Percentiles rank a stretch among this genome's conserved stretches.
Conservation (phyloP, 2,329 filamentous ascomycete genomes). For the Lanzia echinophila region DNA sequence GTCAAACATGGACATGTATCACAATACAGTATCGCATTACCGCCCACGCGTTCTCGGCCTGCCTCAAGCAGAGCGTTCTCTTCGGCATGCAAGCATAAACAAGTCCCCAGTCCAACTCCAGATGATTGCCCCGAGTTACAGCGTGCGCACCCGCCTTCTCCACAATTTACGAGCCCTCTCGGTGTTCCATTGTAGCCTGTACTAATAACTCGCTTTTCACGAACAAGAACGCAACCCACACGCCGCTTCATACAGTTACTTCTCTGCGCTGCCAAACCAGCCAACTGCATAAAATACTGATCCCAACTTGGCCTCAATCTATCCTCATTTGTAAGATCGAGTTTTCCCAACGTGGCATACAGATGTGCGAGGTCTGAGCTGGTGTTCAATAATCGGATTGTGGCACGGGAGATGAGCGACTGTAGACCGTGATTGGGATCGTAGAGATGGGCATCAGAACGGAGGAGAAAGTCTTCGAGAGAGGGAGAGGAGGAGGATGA, state of each 20-base stretch:
- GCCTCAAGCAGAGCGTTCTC: slow-evolving; percentile 96
- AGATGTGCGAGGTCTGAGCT: slow-evolving; percentile 65
- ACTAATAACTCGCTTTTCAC: slow-evolving; percentile 78
- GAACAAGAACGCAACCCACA: slow-evolving; percentile 88
- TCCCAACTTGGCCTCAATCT: slow-evolving; percentile 90
- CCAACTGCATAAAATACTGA: slow-evolving; percentile 96
- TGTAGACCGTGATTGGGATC: slow-evolving; percentile 56
- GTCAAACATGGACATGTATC: slow-evolving; percentile 96
- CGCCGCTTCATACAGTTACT: slow-evolving; percentile 98
- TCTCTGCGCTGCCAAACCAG: slow-evolving; percentile 79
- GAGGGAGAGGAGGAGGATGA: slow-evolving; percentile 16
- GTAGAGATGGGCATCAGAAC: slow-evolving; percentile 72
- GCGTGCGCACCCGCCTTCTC: slow-evolving; percentile 80
- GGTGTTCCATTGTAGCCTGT: slow-evolving; percentile 99
- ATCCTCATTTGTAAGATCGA: slow-evolving; percentile 71
- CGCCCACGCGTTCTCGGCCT: slow-evolving; percentile 79
- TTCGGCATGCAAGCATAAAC: slow-evolving; percentile 94
- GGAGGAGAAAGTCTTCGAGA: slow-evolving; percentile 50
- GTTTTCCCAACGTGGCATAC: slow-evolving; percentile 61
- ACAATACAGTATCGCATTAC: slow-evolving; percentile 80
- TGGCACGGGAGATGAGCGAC: slow-evolving; percentile 71
- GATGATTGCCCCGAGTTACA: slow-evolving; percentile 71
- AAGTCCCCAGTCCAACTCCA: slow-evolving; percentile 74
- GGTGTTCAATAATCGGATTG: slow-evolving; percentile 81
- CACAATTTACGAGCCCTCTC: slow-evolving; percentile 80